phyloP scores from a whole-genome alignment of 495 filamentous ascomycete genomes.

The Neurospora pannonica region DNA sequence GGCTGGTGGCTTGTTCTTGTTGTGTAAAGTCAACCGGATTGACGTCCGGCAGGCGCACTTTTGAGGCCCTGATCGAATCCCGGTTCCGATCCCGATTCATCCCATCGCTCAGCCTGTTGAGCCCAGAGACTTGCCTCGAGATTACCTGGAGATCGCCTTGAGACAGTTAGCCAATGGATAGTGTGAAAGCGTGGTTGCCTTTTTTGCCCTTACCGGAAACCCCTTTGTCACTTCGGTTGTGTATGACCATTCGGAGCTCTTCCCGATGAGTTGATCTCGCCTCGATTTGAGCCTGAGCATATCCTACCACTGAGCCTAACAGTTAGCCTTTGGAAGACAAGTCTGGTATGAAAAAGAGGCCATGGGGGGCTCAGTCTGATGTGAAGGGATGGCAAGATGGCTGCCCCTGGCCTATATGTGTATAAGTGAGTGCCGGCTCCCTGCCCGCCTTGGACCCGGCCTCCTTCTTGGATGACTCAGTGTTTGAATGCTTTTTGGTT shows the following conservation, averaged over 20 bases:
- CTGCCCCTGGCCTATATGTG: not conserved
- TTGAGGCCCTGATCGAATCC: not conserved
- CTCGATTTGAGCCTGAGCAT: not conserved
- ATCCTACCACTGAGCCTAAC: not conserved
- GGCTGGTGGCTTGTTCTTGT: not conserved
- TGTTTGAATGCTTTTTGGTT: not conserved
- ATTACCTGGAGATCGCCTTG: not conserved
- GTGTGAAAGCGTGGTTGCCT: not conserved
- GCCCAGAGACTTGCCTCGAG: not conserved
- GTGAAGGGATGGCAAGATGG: not conserved
- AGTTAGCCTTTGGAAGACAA: not conserved
- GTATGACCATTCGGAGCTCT: not conserved
- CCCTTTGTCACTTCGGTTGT: not conserved
- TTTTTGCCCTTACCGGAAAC: not conserved
- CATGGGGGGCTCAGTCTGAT: not conserved
- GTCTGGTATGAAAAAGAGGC: not conserved
- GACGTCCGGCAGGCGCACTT: not conserved
- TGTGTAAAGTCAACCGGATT: not conserved
- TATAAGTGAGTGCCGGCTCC: not conserved
- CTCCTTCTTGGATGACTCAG: not conserved
- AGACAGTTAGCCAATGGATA: not conserved
- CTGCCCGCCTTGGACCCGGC: not conserved
- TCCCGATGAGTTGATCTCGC: not conserved
- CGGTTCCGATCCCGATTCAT: no score
- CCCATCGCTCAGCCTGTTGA: not conserved